These are phyloP conservation scores for Luffa acutangula DNA, from an alignment of 306 rosid genomes.

Conservation along the genomic window DNA sequence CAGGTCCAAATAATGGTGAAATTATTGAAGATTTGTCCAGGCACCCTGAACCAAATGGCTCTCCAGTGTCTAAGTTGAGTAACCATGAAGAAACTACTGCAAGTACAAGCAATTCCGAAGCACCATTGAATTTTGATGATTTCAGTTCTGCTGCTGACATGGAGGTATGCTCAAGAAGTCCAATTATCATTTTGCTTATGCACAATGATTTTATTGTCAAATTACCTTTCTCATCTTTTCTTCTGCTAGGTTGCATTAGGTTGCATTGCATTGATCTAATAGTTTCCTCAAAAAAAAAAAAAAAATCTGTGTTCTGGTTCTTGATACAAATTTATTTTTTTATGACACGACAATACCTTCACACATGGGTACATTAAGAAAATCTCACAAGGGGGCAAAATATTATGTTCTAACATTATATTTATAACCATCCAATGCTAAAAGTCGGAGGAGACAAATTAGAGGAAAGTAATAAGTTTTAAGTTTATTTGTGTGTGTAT, in stretches of 20 bases:
- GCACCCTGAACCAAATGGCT: slow-evolving; percentile 30
- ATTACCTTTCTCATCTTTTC: not conserved
- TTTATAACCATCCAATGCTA: not conserved
- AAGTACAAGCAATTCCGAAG: slow-evolving; percentile 20
- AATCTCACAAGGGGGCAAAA: not conserved
- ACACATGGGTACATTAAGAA: not conserved
- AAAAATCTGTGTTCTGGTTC: not conserved
- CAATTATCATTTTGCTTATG: not conserved
- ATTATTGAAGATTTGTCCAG: slow-evolving; percentile 6
- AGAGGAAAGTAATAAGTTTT: too few relatives aligned
- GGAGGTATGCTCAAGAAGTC: slow-evolving; percentile 50
- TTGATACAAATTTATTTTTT: not conserved
- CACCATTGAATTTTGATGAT: slow-evolving; percentile 47
- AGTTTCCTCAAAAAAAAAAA: not conserved
- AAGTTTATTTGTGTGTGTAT: too few relatives aligned
- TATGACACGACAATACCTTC: not conserved
- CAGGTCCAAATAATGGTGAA: slow-evolving; percentile 18
- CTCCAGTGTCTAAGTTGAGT: slow-evolving; percentile 22
- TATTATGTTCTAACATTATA: not conserved
- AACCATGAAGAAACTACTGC: slow-evolving; percentile 31
- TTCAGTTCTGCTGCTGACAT: slow-evolving; percentile 61
- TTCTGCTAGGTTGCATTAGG: not conserved
- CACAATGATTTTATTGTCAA: not conserved
- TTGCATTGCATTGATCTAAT: not conserved
- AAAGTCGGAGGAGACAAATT: too few relatives aligned